Base-by-base conservation (phyloP, 352 stramenopile species). In the Phytophthora multivora region DNA sequence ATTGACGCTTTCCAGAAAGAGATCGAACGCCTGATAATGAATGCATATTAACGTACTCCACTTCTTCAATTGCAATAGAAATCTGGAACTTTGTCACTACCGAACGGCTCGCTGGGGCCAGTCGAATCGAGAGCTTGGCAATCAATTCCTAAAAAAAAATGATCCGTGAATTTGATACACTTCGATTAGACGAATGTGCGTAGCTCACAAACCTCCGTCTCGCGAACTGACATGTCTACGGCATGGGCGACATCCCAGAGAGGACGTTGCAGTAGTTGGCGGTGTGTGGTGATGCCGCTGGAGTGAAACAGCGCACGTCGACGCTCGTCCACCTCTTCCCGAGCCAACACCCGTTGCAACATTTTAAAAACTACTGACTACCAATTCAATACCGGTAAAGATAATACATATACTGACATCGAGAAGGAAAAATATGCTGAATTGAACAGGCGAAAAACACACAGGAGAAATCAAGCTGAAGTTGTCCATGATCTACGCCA, bases 1-100 rank as follows among this genome's bases (percentile, higher is more conserved):
- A 49, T 92, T 93, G 31, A 66, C 74, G 31, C 76, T 87, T 57
- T 88, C 71, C 35, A 95, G 53, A 52, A 93, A 95, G 71, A 95
- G 71, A 15, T 90, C 84, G 45, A 95, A 88, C 1, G 78, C 86
- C 86, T 94, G 30, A 28, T 6, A 52, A 35, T 18, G 15, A 16
- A 5, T 26, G 18, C 35, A 3, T 12, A 33, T 33, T 33, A 75
- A 9, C 15, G 18, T 30, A 11, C 51, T 25, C 42, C 30, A 57
- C 4, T 25, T 10, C 13, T 21, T 16, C 15, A 18, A 46, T 53
- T 35, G 5, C 4, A 23, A 15, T 36, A 46, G 10, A 50, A 46
- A 43, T 41, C 15, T 0, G 15, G 5, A 13, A 30, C 19, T 39
- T n/a, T 42, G n/a, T 23, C 13, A 52, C 21, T 62, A 90, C 81